A percentile compares a stretch with the other conserved stretches of the same genome.
These are phyloP conservation scores for Nissolia schottii DNA, from an alignment of 306 rosid species.

Conservation along the genomic window DNA sequence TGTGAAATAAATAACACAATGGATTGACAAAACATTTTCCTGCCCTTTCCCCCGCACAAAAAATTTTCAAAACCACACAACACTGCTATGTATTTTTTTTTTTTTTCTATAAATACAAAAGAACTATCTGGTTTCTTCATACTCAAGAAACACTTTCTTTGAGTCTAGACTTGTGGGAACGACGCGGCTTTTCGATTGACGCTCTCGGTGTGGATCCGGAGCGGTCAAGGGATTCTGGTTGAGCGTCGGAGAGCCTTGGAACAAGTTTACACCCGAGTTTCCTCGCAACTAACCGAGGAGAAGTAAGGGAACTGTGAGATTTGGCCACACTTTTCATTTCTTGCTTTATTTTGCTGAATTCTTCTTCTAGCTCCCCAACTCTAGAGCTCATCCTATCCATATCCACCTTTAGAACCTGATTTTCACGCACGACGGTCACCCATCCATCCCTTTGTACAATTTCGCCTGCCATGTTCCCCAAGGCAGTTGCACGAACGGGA, in stretches of 20 bases:
- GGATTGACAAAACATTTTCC: slow-evolving; percentile 38
- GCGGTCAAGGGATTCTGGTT: slow-evolving; percentile 53
- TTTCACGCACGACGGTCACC: slow-evolving; percentile 84
- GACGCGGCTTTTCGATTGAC: slow-evolving; percentile 51
- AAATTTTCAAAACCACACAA: slow-evolving; percentile 43
- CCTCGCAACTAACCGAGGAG: slow-evolving; percentile 57
- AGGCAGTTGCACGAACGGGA: slow-evolving; percentile 30
- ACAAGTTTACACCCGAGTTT: slow-evolving; percentile 75
- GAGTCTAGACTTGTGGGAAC: slow-evolving; percentile 47
- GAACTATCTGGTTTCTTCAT: slow-evolving; percentile 19
- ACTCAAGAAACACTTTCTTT: slow-evolving; percentile 54
- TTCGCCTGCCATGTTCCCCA: slow-evolving; percentile 42
- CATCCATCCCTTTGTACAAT: slow-evolving; percentile 86
- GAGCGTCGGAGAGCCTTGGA: slow-evolving; percentile 68
- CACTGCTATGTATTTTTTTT: slow-evolving; percentile 26
- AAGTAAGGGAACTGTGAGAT: slow-evolving; percentile 57
- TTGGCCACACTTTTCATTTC: slow-evolving; percentile 81
- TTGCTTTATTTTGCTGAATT: slow-evolving; percentile 71
- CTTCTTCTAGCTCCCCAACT: slow-evolving; percentile 86
- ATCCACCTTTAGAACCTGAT: slow-evolving; percentile 73
- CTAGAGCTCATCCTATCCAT: slow-evolving; percentile 82
- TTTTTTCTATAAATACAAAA: neutral
- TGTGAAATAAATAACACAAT: slow-evolving; percentile 8
- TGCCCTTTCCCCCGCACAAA: slow-evolving; percentile 48
- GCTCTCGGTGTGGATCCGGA: slow-evolving; percentile 52